Conservation (phyloP, 2,329 filamentous ascomycete species). For the Didymosphaeria variabile region DNA sequence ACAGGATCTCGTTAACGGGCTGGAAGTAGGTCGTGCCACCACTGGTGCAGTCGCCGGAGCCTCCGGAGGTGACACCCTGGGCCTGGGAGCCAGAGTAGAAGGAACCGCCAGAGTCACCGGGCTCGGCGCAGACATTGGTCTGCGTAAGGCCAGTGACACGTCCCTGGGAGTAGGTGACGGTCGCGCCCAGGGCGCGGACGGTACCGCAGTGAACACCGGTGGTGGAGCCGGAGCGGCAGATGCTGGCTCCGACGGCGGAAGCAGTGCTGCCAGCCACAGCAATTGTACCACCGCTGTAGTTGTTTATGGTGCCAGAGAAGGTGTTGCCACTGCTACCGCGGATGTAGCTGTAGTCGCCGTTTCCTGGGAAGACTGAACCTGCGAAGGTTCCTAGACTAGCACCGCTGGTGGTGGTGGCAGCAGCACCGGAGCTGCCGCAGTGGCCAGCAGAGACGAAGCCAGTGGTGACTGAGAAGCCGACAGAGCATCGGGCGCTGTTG, state of each 20-base stretch:
- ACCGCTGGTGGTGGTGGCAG: slow-evolving; percentile 46
- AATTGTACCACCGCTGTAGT: slow-evolving; percentile 47
- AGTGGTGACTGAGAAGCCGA: slow-evolving; percentile 54
- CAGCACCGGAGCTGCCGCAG: slow-evolving; percentile 46
- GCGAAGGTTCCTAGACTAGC: slow-evolving; percentile 49
- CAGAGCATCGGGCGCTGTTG: slow-evolving; percentile 46
- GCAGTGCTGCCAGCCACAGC: slow-evolving; percentile 52
- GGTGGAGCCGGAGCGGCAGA: slow-evolving; percentile 56
- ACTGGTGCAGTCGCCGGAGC: slow-evolving; percentile 50
- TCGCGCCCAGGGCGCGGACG: slow-evolving; percentile 47
- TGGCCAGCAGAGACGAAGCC: slow-evolving; percentile 55
- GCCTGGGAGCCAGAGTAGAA: slow-evolving; percentile 54
- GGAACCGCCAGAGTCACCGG: slow-evolving; percentile 54
- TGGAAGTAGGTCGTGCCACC: slow-evolving; percentile 55
- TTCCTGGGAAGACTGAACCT: slow-evolving; percentile 52
- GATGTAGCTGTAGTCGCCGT: slow-evolving; percentile 52
- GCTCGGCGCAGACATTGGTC: slow-evolving; percentile 54
- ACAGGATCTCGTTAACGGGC: slow-evolving; percentile 54
- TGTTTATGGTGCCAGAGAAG: slow-evolving; percentile 37
- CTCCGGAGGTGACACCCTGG: slow-evolving; percentile 56
- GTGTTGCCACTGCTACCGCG: slow-evolving; percentile 48
- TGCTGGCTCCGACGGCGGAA: slow-evolving; percentile 45
- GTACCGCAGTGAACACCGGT: slow-evolving; percentile 53
- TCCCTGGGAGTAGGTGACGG: slow-evolving; percentile 52
- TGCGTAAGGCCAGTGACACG: slow-evolving; percentile 53